Evolutionary conservation across 768 basidiomycete species (phyloP), one percentile per base, ranked within the genome.

Genomic region (Termitomyces sp.): DNA sequence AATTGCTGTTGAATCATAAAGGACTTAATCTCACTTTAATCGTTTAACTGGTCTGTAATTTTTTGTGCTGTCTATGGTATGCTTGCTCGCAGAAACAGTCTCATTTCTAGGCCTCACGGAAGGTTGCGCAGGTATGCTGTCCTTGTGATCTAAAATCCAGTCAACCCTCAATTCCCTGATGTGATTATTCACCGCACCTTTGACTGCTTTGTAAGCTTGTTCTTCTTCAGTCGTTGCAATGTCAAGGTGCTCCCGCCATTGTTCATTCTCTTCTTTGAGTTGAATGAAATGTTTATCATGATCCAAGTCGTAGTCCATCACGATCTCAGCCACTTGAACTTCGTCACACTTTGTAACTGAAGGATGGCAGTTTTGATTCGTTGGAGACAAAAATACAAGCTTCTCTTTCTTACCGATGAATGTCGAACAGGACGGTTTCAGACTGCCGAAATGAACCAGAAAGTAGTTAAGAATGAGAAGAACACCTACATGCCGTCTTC

Each of bases 331-430:
- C 16, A 22, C 40, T 8, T 33, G 26, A 4, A 52, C 30, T 45
- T 57, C 56, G 20, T 57, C 56, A 28, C 56, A 57, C 22, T 57
- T 57, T 3, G 56, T 57, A 24, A 57, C 56, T 57, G 30, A 20
- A 9, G 10, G 36, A 36, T 30, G 16, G 14, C 9, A 9, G 5
- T 6, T 47, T 30, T 47, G 7, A 36, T 41, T n/a, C 10, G 14
- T 40, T 3, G 18, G 26, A 18, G 10, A 26, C 26, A 49, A 26
- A 14, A 22, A 26, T 3, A 40, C 2, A 33, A n/a, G 14, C 11
- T 9, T 36, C 1, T 4, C 20, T 40, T 22, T 24, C 51, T 52
- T 58, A 58, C 57, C 26, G 45, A 58, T 53, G 57, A 58, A 58
- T 16, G 51, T 58, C n/a, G 53, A 38, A 13, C 44, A 53, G 43